These are phyloP conservation scores for Cornus controversa DNA, from an alignment of 148 eudicot genomes.

Conservation along the genomic window DNA sequence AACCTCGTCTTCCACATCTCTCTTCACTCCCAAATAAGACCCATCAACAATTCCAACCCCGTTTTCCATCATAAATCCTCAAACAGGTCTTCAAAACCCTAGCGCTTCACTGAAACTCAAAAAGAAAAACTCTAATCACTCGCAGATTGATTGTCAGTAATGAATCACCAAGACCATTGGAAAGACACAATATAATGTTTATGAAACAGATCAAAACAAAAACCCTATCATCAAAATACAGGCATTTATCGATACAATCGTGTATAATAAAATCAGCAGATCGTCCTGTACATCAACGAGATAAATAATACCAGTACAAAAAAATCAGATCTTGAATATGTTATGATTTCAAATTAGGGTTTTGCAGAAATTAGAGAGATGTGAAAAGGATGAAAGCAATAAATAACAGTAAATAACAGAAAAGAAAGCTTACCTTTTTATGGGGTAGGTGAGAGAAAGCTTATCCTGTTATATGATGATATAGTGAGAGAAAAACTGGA, in stretches of 20 bases:
- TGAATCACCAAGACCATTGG: neutral
- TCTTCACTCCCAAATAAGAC: slow-evolving; percentile 29
- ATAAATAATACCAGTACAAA: neutral
- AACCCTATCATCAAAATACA: neutral
- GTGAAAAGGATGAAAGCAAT: neutral
- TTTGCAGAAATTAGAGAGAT: slow-evolving; percentile 2
- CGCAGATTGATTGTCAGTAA: neutral
- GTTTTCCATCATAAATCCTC: slow-evolving; percentile 60
- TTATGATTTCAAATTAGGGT: slow-evolving; percentile 3
- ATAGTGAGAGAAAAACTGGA: neutral
- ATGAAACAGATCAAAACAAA: neutral
- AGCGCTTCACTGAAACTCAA: slow-evolving; percentile 18
- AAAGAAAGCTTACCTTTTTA: slow-evolving; percentile 3
- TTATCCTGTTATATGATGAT: neutral
- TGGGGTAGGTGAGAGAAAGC: too few relatives aligned
- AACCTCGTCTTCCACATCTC: slow-evolving; percentile 29
- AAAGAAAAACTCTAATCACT: neutral
- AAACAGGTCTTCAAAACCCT: slow-evolving; percentile 26
- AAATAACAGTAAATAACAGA: neutral
- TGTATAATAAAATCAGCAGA: neutral
- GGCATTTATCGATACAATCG: neutral
- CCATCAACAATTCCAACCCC: slow-evolving; percentile 42
- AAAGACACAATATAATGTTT: neutral
- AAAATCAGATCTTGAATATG: slow-evolving; percentile 7
- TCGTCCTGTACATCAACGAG: too few relatives aligned